Evolutionary conservation across 2,329 filamentous ascomycete species (phyloP), one percentile per base, ranked within the genome.

Genomic region (Rhynchosporium agropyri): DNA sequence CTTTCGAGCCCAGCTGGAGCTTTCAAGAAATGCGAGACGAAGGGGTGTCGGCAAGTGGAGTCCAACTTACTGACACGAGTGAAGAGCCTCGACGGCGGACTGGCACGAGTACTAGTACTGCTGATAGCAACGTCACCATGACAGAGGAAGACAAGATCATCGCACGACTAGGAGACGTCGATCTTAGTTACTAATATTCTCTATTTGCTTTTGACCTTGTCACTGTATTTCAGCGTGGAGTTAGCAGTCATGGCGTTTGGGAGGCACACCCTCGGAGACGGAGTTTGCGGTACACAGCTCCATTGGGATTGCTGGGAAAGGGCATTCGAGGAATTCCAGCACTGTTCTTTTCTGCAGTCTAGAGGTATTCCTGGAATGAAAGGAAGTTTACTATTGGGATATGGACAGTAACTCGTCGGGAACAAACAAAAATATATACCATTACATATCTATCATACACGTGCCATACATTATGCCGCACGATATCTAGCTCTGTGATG

Each of bases 1-100:
- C 74, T 13, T 91, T 91, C 72, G 81, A 86, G 68, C 88, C 89
- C 1, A 87, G 82, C 71, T 89, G 86, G 86, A 88, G 85, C 71
- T 89, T 89, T 76, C 86, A 88, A 72, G 84, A 88, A 71, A 83
- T 89, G 69, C 80, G 86, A 60, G 82, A 87, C 67, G 81, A 85
- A 70, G 72, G 72, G 2, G 67, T 64, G 6, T 70, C 69, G 9
- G 64, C 73, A 7, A 74, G 71, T 65, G 73, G 73, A 8, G 67
- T 74, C 9, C 70, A 73, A 64, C 63, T 74, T 20, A 63, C 66
- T 7, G 66, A 70, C 20, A 64, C 68, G n/a, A 33, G 28, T 20
- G 69, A 72, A 48, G 66, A 71, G 36, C 60, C 68, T 31, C 65
- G 72, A 40, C 65, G 69, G 42, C 61, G 70, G 49, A 70, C 68